Conservation (phyloP, 2,329 filamentous ascomycete genomes). For the Graphilbum ipis-grandicollis region DNA sequence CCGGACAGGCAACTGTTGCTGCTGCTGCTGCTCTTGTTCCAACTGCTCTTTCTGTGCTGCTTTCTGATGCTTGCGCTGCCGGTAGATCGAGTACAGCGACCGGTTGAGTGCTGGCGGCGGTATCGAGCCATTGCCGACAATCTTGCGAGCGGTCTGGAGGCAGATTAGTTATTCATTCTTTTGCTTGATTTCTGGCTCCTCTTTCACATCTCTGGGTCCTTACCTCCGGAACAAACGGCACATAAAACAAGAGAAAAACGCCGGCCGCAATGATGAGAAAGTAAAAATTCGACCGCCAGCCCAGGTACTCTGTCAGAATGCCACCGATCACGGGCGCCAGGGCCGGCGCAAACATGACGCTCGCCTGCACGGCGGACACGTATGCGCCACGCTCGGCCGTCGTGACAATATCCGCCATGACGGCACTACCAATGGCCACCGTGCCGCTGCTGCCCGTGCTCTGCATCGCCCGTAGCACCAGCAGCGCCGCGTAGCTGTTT, state of each 20-base stretch:
- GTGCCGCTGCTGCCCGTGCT: slow-evolving; percentile 35
- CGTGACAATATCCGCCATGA: slow-evolving; percentile 31
- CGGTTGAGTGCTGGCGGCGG: slow-evolving; percentile 15
- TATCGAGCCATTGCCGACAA: slow-evolving; percentile 28
- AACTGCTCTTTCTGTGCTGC: not conserved
- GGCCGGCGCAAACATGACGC: slow-evolving; percentile 22
- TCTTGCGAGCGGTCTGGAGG: slow-evolving; percentile 16
- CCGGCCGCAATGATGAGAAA: slow-evolving; percentile 28
- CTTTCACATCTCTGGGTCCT: no score
- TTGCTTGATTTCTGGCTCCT: no score
- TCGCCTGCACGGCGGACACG: slow-evolving; percentile 28
- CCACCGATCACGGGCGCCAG: slow-evolving; percentile 35
- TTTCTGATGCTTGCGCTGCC: not conserved
- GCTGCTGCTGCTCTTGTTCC: slow-evolving; percentile 1
- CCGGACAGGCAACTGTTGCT: slow-evolving; percentile 6
- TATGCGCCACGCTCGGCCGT: slow-evolving; percentile 37
- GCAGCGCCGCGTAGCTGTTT: slow-evolving; percentile 22
- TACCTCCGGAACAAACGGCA: slow-evolving; percentile 11
- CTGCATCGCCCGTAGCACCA: slow-evolving; percentile 31
- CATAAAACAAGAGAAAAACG: slow-evolving; percentile 17
- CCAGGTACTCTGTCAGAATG: slow-evolving; percentile 28
- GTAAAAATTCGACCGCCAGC: slow-evolving; percentile 39
- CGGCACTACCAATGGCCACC: slow-evolving; percentile 30
- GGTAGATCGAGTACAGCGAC: slow-evolving; percentile 7
- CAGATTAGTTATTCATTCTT: not conserved